phyloP scores from a whole-genome alignment of 2,329 filamentous ascomycete species.

The Microdochium bolleyi region DNA sequence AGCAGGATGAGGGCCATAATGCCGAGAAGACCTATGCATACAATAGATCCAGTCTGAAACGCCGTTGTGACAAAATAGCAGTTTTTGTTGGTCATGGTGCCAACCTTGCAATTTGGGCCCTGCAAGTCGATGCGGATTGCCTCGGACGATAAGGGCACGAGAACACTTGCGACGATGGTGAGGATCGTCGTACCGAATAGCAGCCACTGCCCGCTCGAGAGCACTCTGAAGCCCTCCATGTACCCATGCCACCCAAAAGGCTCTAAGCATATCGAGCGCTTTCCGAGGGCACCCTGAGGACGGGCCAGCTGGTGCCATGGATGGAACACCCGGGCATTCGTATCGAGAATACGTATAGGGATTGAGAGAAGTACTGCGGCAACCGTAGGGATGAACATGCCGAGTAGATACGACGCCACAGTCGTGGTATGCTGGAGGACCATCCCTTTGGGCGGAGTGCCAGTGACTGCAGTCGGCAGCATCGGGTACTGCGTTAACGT shows the following conservation, averaged over 20 bases:
- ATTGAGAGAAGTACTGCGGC: constrained; percentile 29
- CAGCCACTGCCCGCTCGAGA: constrained; percentile 13
- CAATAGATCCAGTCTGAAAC: constrained; percentile 13
- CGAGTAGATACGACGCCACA: background rate
- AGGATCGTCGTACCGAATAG: constrained; percentile 17
- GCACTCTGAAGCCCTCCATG: constrained; percentile 10
- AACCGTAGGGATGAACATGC: constrained; percentile 31
- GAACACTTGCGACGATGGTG: constrained; percentile 14
- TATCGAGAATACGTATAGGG: constrained; percentile 24
- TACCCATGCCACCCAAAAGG: constrained; percentile 13
- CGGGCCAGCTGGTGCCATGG: constrained; percentile 27
- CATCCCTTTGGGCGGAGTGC: background rate
- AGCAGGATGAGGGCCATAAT: constrained; percentile 18
- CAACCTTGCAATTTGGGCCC: constrained; percentile 12
- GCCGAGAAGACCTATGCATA: constrained; percentile 15
- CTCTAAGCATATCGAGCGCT: constrained; percentile 19
- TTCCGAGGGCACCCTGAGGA: constrained; percentile 17
- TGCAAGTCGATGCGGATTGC: constrained; percentile 19
- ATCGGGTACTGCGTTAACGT: background rate
- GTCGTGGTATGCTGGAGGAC: background rate
- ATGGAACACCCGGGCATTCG: constrained; percentile 18
- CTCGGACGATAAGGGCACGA: constrained; percentile 20
- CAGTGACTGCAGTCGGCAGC: no score
- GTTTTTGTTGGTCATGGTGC: constrained; percentile 10
- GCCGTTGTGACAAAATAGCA: constrained; percentile 21